A percentile compares a stretch with the other conserved stretches of the same genome.
phyloP scores from a whole-genome alignment of 2,329 filamentous ascomycete species.

The Ophiognomonia clavigignenti-juglandacearum region DNA sequence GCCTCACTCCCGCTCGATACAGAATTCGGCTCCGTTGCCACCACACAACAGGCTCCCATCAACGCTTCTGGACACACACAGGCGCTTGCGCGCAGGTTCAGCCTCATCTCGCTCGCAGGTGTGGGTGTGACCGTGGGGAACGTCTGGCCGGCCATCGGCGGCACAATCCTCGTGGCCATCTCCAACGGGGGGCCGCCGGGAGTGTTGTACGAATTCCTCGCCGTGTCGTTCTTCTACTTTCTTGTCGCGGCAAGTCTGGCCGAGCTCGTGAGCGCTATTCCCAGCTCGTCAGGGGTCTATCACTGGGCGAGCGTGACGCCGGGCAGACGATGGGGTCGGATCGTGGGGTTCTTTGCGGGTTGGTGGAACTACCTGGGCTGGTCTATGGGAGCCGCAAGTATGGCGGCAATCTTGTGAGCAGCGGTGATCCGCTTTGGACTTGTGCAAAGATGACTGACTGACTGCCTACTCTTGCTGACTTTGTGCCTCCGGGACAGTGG shows the following conservation, averaged over 20 bases:
- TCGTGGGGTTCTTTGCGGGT: constrained; percentile 40
- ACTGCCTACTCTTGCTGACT: background rate
- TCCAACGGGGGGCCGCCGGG: constrained; percentile 59
- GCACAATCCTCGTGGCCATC: constrained; percentile 44
- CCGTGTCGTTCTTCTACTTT: constrained; percentile 49
- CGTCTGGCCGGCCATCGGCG: constrained; percentile 39
- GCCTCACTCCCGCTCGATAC: constrained; percentile 1
- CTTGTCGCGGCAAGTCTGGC: constrained; percentile 54
- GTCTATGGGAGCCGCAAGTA: constrained; percentile 33
- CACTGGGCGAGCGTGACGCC: constrained; percentile 58
- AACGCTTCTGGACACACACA: constrained; percentile 38
- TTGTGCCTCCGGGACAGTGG: constrained; percentile 11
- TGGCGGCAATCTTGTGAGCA: constrained; percentile 32
- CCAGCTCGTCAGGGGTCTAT: constrained; percentile 57
- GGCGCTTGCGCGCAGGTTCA: constrained; percentile 34
- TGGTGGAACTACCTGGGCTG: constrained; percentile 42
- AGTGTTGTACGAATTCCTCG: constrained; percentile 56
- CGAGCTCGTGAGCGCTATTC: constrained; percentile 56
- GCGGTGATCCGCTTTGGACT: background rate
- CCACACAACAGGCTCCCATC: constrained; percentile 18
- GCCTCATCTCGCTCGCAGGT: constrained; percentile 34
- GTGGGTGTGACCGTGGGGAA: constrained; percentile 38
- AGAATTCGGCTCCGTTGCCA: constrained; percentile 1
- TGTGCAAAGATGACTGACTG: background rate
- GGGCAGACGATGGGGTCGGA: constrained; percentile 44